Percentiles rank a stretch among this genome's conserved stretches.
These are phyloP conservation scores for Mrakia gelida DNA, from an alignment of 768 basidiomycete species.

Conservation along the genomic window DNA sequence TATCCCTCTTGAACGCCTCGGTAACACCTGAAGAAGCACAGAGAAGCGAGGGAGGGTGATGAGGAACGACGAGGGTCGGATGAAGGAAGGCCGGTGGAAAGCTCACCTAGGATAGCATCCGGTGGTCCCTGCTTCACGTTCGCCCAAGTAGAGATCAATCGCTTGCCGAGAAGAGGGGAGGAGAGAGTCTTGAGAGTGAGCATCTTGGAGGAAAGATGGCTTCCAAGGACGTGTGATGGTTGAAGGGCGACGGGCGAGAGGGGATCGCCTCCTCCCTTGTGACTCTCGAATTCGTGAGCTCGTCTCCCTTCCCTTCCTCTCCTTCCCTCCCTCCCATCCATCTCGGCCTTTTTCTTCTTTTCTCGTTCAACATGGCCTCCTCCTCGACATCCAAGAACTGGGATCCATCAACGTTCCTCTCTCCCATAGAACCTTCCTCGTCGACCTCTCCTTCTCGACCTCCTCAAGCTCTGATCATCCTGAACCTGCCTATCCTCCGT, in stretches of 20 bases:
- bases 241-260: background rate
- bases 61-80: background rate
- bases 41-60: background rate
- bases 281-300: background rate
- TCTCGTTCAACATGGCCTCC: too few species aligned
- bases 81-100: background rate
- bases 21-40: conserved; percentile 51
- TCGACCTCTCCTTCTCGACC: background rate
- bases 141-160: conserved; percentile 66
- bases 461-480: conserved; percentile 63
- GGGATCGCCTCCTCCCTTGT: background rate
- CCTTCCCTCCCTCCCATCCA: background rate
- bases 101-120: conserved; percentile 82
- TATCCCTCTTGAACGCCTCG: conserved; percentile 96
- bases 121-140: conserved; percentile 81
- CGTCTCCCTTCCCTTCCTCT: background rate
- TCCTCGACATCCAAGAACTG: background rate
- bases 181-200: background rate
- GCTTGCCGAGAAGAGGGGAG: background rate
- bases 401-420: conserved; percentile 23
- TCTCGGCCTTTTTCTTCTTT: background rate
- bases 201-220: background rate
- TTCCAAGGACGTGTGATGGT: too few species aligned
- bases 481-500: conserved; percentile 79
- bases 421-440: background rate